These are phyloP conservation scores for Penicillium sp. DNA, from an alignment of 2,329 filamentous ascomycete genomes.

Conservation along the genomic window DNA sequence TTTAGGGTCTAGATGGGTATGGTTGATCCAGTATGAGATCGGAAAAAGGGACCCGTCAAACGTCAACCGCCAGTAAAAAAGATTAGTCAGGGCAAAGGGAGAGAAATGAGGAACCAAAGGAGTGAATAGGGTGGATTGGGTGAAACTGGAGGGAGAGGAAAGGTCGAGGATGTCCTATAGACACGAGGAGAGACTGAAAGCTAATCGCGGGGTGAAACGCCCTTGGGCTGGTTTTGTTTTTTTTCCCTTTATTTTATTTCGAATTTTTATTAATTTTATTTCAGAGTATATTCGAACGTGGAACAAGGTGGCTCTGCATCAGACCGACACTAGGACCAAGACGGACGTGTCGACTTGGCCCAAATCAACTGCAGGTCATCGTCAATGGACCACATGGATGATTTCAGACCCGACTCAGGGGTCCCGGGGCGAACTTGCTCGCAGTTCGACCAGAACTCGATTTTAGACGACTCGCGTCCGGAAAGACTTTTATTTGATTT, in stretches of 20 bases:
- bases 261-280: constrained; percentile 9
- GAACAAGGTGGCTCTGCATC: constrained; percentile 27
- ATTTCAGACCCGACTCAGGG: constrained; percentile 21
- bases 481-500: not conserved
- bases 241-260: constrained; percentile 11
- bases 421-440: constrained; percentile 18
- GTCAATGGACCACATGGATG: constrained; percentile 18
- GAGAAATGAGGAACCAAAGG: constrained; percentile 22
- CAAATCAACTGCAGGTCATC: constrained; percentile 24
- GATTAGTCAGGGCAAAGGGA: constrained; percentile 16
- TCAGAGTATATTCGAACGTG: constrained; percentile 21
- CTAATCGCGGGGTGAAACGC: constrained; percentile 41
- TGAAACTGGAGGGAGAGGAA: constrained; percentile 12
- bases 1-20: constrained; percentile 17
- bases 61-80: constrained; percentile 8
- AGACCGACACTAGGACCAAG: constrained; percentile 25
- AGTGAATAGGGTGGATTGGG: constrained; percentile 25
- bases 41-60: constrained; percentile 11
- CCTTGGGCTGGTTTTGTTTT: constrained; percentile 26
- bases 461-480: not conserved
- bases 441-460: not conserved
- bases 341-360: constrained; percentile 26
- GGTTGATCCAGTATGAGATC: constrained; percentile 14
- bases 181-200: constrained; percentile 23
- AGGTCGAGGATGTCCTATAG: constrained; percentile 25